These are phyloP conservation scores for Sporobolomyces phaffii DNA, from an alignment of 768 basidiomycete genomes.

Conservation along the genomic window DNA sequence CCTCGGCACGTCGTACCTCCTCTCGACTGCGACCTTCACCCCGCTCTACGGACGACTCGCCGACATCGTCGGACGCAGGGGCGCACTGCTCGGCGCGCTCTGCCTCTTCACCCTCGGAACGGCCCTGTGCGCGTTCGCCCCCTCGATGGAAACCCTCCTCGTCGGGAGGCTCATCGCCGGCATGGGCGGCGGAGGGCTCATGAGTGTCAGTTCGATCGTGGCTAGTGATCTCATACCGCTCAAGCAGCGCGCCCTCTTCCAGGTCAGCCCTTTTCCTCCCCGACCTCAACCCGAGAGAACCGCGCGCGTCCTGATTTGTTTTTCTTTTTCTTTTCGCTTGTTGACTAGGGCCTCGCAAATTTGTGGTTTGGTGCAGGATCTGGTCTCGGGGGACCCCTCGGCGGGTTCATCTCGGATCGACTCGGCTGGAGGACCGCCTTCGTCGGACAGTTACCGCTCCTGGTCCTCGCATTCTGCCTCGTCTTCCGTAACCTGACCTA, in stretches of 20 bases:
- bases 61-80: slow-evolving; percentile 57
- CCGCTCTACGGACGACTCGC: slow-evolving; percentile 46
- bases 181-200: slow-evolving; percentile 59
- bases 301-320: too few species aligned
- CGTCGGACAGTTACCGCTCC: slow-evolving; percentile 69
- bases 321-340: neutral
- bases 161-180: slow-evolving; percentile 57
- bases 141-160: slow-evolving; percentile 76
- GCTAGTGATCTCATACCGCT: slow-evolving; percentile 84
- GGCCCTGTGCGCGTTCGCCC: slow-evolving; percentile 74
- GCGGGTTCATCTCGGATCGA: slow-evolving; percentile 43
- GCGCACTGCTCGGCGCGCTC: slow-evolving; percentile 77
- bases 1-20: slow-evolving; percentile 62
- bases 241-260: slow-evolving; percentile 80
- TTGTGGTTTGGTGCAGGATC: slow-evolving; percentile 67
- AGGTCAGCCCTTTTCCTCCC: slow-evolving; percentile 53
- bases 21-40: slow-evolving; percentile 42
- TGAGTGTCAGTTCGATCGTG: slow-evolving; percentile 52
- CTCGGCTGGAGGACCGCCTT: slow-evolving; percentile 71
- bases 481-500: slow-evolving; percentile 75
- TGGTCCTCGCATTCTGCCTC: slow-evolving; percentile 64
- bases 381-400: slow-evolving; percentile 47
- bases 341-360: slow-evolving; percentile 36
- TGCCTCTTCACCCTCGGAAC: slow-evolving; percentile 82
- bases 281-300: too few species aligned